A percentile compares a stretch with the other conserved stretches of the same genome.
Conservation (phyloP, 345 rosid species). For the Salix arbutifolia region DNA sequence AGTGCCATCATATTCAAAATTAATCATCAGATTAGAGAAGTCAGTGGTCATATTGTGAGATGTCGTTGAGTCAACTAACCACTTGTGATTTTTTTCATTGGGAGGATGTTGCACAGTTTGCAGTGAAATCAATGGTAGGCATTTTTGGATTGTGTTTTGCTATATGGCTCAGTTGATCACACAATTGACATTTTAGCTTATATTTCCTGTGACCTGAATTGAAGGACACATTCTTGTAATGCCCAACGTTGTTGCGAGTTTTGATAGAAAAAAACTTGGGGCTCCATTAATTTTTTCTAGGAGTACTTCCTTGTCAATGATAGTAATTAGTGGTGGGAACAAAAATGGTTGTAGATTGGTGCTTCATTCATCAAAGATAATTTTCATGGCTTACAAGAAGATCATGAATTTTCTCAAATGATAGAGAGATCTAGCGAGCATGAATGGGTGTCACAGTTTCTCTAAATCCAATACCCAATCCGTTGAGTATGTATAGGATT, state of each 20-base stretch:
- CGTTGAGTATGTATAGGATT: neutral
- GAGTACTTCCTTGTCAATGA: no score
- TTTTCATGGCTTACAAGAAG: no score
- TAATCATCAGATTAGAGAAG: neutral
- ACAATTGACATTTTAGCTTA: no score
- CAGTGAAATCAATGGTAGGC: neutral
- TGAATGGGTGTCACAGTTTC: no score
- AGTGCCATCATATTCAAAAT: neutral
- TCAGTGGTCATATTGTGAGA: neutral
- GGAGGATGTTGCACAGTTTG: neutral
- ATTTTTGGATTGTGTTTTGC: no score
- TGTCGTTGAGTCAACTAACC: neutral
- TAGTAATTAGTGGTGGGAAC: no score
- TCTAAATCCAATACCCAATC: neutral
- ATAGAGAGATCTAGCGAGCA: rapidly evolving
- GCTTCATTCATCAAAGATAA: rapidly evolving
- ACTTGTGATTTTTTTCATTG: no score
- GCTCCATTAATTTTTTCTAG: no score
- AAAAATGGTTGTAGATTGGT: rapidly evolving
- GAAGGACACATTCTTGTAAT: neutral
- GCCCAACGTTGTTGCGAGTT: no score
- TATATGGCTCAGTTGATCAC: neutral
- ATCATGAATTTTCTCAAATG: neutral
- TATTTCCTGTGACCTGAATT: no score
- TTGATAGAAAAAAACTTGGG: no score